Evolutionary conservation across 805 yeast genomes (phyloP).

Genomic region (Suhomyces sp.): DNA sequence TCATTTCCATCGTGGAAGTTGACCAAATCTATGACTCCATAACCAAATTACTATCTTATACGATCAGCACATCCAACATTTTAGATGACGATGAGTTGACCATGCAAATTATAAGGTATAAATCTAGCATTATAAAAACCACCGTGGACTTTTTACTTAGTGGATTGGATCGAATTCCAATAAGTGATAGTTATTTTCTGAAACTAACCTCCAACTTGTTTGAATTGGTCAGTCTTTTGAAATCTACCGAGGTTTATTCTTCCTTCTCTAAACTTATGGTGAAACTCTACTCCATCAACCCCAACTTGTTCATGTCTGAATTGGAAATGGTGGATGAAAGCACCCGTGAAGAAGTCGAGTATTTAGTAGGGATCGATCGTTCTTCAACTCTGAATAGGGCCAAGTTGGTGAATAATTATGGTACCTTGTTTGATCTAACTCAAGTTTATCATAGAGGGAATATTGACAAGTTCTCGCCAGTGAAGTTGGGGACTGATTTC

Average conservation of each 20-base stretch:
- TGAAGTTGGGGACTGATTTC: constrained; percentile 29
- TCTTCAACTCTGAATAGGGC: constrained; percentile 11
- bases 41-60: constrained; percentile 23
- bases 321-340: constrained; percentile 18
- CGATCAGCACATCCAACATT: constrained; percentile 31
- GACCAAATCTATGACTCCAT: constrained; percentile 30
- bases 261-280: constrained; percentile 22
- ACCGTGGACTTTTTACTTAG: constrained; percentile 25
- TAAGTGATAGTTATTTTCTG: constrained; percentile 30
- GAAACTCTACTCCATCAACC: constrained; percentile 29
- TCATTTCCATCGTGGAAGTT: constrained; percentile 21
- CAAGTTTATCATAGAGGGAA: constrained; percentile 16
- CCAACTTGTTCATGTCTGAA: constrained; percentile 23
- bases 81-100: constrained; percentile 28
- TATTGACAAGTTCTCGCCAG: constrained; percentile 21
- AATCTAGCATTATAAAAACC: constrained; percentile 24
- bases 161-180: constrained; percentile 30
- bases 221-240: constrained; percentile 31
- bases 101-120: constrained; percentile 36
- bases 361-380: constrained; percentile 30
- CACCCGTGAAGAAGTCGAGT: constrained; percentile 32
- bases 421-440: constrained; percentile 29
- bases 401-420: constrained; percentile 8
- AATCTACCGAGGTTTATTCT: constrained; percentile 25
- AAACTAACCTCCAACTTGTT: constrained; percentile 24